Percentiles rank a stretch among this genome's conserved stretches.
Conservation (phyloP, 352 stramenopile genomes). For the Pythium phragmiticola region DNA sequence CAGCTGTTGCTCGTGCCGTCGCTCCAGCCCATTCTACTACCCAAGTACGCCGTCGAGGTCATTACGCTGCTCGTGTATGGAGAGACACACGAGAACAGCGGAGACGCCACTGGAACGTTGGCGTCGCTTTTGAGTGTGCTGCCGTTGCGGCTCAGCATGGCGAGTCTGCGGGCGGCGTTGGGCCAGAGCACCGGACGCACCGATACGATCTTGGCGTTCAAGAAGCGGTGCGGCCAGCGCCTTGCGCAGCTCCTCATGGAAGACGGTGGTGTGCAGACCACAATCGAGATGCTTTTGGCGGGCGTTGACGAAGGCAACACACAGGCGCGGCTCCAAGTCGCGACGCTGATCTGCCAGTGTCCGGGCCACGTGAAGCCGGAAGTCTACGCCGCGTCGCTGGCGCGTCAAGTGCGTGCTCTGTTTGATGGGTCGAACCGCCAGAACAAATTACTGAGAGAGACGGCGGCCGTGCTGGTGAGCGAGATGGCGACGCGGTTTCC, state of each 20-base stretch:
- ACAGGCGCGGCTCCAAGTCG: conserved; percentile 80
- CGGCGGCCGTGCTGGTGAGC: conserved; percentile 58
- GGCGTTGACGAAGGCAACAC: conserved; percentile 83
- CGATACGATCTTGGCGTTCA: conserved; percentile 44
- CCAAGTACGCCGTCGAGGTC: conserved; percentile 80
- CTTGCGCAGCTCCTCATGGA: conserved; percentile 66
- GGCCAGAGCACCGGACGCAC: conserved; percentile 35
- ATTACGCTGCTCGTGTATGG: conserved; percentile 65
- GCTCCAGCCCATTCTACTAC: conserved; percentile 74
- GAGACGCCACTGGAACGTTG: conserved; percentile 31
- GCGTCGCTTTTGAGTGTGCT: conserved; percentile 49
- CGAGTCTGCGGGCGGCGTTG: conserved; percentile 63
- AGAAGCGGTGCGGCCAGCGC: conserved; percentile 54
- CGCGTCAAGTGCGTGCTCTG: conserved; percentile 51
- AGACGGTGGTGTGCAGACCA: conserved; percentile 69
- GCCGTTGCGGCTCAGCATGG: conserved; percentile 72
- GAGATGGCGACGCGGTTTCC: conserved; percentile 49
- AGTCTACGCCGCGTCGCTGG: conserved; percentile 50
- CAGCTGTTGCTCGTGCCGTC: conserved; percentile 65
- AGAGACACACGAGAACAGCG: conserved; percentile 18
- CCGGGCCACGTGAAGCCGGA: conserved; percentile 39
- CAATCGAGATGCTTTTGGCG: conserved; percentile 80
- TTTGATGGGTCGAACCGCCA: conserved; percentile 46
- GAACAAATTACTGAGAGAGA: conserved; percentile 76
- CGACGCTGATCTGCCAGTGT: conserved; percentile 72